Conservation (phyloP, 345 rosid genomes). For the Citrus hindsii region DNA sequence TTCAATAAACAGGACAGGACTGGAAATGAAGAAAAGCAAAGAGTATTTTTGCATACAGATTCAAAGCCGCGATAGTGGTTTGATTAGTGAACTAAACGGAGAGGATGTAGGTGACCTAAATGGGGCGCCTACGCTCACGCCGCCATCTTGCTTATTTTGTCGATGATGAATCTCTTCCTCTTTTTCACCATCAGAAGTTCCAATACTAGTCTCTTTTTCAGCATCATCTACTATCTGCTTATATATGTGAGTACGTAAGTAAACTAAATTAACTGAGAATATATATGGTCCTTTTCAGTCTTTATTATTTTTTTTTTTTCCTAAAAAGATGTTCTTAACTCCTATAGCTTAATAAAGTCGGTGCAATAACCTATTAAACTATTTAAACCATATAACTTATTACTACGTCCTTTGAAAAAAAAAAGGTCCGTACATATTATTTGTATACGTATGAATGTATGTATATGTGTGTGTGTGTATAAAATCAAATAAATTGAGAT, state of each 20-base stretch:
- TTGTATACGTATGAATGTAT: too few relatives aligned
- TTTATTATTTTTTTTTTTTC: too few relatives aligned
- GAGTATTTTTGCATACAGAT: background rate
- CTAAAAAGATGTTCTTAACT: too few relatives aligned
- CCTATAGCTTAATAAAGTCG: too few relatives aligned
- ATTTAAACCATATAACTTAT: too few relatives aligned
- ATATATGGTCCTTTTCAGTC: too few relatives aligned
- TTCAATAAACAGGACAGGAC: background rate
- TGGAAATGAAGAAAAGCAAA: background rate
- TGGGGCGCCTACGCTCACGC: background rate
- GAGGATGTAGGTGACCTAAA: conserved; percentile 17
- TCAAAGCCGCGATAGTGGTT: conserved; percentile 22
- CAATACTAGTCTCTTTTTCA: conserved; percentile 33
- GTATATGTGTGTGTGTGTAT: too few relatives aligned
- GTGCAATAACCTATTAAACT: too few relatives aligned
- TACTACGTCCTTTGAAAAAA: too few relatives aligned
- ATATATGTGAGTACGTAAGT: background rate
- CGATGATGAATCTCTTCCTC: background rate
- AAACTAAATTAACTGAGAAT: too few relatives aligned
- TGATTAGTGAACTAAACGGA: conserved; percentile 12
- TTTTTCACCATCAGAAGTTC: conserved; percentile 3
- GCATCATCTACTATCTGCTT: conserved; percentile 52
- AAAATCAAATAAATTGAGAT: too few relatives aligned
- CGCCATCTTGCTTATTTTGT: background rate
- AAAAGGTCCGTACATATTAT: too few relatives aligned